Conservation (phyloP, 495 filamentous ascomycete species). For the Annulohypoxylon maeteangense region DNA sequence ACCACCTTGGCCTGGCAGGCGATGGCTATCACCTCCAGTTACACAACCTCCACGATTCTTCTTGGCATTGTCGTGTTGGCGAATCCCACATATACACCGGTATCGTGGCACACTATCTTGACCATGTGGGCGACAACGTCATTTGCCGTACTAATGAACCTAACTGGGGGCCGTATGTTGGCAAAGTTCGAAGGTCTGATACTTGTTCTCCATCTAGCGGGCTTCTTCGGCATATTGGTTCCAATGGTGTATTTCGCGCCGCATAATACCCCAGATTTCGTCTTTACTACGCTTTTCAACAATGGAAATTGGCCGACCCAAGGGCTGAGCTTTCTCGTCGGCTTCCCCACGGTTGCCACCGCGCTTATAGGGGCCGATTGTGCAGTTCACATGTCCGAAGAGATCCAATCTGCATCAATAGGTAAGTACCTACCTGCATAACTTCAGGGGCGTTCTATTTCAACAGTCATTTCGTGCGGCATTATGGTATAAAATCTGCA, state of each 20-base stretch:
- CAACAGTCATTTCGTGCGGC: neutral
- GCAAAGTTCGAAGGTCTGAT: conserved; percentile 59
- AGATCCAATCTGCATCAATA: conserved; percentile 52
- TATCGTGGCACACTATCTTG: conserved; percentile 62
- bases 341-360: conserved; percentile 34
- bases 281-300: conserved; percentile 58
- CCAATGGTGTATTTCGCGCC: conserved; percentile 60
- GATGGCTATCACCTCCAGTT: conserved; percentile 18
- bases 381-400: conserved; percentile 64
- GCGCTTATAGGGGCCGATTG: conserved; percentile 43
- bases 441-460: neutral
- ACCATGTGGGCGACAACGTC: conserved; percentile 55
- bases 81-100: conserved; percentile 20
- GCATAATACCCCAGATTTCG: conserved; percentile 41
- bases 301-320: conserved; percentile 57
- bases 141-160: conserved; percentile 58
- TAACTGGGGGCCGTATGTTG: conserved; percentile 51
- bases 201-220: conserved; percentile 62
- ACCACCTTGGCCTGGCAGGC: conserved; percentile 35
- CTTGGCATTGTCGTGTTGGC: conserved; percentile 55
- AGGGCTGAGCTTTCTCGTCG: conserved; percentile 50
- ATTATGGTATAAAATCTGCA: too few species aligned
- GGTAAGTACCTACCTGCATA: neutral
- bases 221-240: conserved; percentile 65
- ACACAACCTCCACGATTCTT: conserved; percentile 44